Evolutionary conservation across 176 grass and related monocot species (phyloP).

Genomic region (Chloris gayana): DNA sequence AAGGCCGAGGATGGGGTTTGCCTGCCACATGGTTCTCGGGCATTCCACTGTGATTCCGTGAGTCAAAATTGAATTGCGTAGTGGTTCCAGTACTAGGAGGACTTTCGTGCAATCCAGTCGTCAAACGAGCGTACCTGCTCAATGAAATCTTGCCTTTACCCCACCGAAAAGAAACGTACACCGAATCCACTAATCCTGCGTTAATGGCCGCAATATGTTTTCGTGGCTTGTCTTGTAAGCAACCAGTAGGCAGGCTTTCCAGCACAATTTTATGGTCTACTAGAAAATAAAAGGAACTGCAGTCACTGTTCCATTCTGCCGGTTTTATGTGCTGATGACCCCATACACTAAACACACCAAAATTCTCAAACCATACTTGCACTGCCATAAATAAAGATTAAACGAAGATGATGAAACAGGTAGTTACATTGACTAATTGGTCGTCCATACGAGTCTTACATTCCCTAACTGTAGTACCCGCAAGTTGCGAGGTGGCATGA

Average conservation of each 20-base stretch:
- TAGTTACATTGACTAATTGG: background rate
- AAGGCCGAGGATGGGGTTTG: background rate
- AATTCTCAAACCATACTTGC: background rate
- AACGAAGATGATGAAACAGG: background rate
- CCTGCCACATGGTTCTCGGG: background rate
- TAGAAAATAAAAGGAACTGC: background rate
- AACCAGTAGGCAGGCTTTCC: background rate
- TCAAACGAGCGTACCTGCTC: background rate
- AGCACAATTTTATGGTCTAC: background rate
- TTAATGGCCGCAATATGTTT: background rate
- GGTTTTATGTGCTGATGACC: too few relatives aligned
- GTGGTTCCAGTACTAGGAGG: conserved; percentile 3
- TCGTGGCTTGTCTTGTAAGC: background rate
- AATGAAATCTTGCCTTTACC: background rate
- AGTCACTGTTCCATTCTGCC: background rate
- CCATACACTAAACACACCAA: too few relatives aligned
- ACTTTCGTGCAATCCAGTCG: background rate
- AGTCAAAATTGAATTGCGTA: background rate
- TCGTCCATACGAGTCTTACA: background rate
- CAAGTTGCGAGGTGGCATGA: background rate
- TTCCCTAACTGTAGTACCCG: background rate
- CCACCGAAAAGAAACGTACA: conserved; percentile 4
- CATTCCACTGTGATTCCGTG: background rate
- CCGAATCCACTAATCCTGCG: background rate
- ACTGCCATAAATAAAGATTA: background rate